Evolutionary conservation across 257 asterid genomes (phyloP), one percentile per base, ranked within the genome.

Genomic region (Salvia splendens): DNA sequence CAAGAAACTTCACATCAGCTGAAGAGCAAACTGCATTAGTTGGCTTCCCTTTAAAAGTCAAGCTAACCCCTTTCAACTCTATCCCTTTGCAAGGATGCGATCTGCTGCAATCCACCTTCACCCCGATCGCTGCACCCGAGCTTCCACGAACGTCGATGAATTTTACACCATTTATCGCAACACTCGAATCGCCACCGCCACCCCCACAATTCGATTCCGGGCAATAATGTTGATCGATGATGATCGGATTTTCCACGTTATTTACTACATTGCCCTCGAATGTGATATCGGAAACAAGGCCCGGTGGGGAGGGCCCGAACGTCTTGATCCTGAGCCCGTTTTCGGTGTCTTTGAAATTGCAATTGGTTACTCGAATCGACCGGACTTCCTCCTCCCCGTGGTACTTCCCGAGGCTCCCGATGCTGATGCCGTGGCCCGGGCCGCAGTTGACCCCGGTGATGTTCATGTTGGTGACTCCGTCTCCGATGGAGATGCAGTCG

Each of bases 291-390:
- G 53, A 54, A 6, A 36, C 69, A 8, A 3, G 45, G 52, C 32
- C 53, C 3, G 69, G 28, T 5, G 61, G 6, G 4, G 75, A 40
- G 7, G 59, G 48, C 2, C 77, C 77, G 10, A 59, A 32, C 4
- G 84, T 73, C 50, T 80, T 80, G 60, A 80, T 73, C 71, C 76
- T 72, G 20, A 69, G 12, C 3, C 84, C 79, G 12, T 73, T 76
- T 0, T 1, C 1, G 0, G 81, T 79, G 33, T 49, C 8, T 8
- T 12, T 49, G 0, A 79, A 11, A 2, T 28, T 71, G 12, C 76
- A 62, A 17, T 17, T 17, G 20, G 20, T 17, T 28, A 75, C 84
- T 0, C 84, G 20, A 0, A 80, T 45, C 20, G 20, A 17, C 1
- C 20, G 20, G 0, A 17, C 20, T 0, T 17, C 20, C 20, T 17